These are phyloP conservation scores for Mycena latifolia DNA, from an alignment of 768 basidiomycete species.

Conservation along the genomic window DNA sequence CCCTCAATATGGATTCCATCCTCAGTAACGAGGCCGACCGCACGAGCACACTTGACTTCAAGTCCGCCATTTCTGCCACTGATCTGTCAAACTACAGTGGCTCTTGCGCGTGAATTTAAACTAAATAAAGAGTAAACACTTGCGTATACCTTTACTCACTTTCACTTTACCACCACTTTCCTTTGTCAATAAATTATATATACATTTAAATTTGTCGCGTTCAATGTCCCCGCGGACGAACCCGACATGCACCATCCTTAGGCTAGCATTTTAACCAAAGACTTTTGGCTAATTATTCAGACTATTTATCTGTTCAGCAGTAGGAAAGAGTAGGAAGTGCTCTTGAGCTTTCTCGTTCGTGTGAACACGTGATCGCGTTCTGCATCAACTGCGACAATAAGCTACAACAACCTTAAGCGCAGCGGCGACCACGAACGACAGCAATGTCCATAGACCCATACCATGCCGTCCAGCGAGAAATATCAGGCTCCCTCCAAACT, in stretches of 20 bases:
- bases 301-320: no score
- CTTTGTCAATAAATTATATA: neutral
- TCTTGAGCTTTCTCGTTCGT: no score
- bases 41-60: neutral
- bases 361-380: conserved; percentile 20
- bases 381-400: neutral
- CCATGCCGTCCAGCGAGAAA: conserved; percentile 87
- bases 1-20: neutral
- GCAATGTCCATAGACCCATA: conserved; percentile 86
- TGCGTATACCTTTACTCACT: neutral
- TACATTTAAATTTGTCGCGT: no score
- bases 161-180: neutral
- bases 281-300: no score
- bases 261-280: no score
- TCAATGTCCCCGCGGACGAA: no score
- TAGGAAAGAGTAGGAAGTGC: no score
- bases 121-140: no score
- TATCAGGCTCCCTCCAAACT: conserved; percentile 79
- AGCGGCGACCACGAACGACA: neutral
- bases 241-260: no score
- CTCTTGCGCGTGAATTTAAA: no score
- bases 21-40: neutral
- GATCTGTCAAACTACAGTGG: conserved; percentile 7
- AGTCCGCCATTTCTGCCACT: neutral
- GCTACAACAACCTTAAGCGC: neutral